Percentiles rank a stretch among this genome's conserved stretches.
Evolutionary conservation across 805 yeast species (phyloP).

Genomic region (Jamesozyma spencerorum): DNA sequence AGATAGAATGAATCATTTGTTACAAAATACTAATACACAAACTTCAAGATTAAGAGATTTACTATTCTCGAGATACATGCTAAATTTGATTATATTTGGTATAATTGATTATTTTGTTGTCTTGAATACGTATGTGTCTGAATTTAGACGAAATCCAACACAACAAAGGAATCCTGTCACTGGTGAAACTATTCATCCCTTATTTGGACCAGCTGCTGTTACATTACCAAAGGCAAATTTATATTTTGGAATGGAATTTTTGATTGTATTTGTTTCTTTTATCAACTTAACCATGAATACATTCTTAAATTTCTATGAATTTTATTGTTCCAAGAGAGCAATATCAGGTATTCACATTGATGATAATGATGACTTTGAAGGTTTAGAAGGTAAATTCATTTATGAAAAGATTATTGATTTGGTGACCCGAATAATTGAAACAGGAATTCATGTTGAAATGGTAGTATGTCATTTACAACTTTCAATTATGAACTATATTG

Average conservation of each 20-base stretch:
- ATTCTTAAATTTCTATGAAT: constrained; percentile 42
- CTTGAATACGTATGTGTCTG: too few species aligned
- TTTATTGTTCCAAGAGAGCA: constrained; percentile 18
- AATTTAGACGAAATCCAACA: neutral
- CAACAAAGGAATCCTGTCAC: too few species aligned
- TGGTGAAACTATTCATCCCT: too few species aligned
- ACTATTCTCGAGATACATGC: constrained; percentile 16
- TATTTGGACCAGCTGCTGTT: too few species aligned
- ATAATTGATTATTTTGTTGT: constrained; percentile 36
- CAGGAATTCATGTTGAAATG: constrained; percentile 37
- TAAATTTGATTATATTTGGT: constrained; percentile 37
- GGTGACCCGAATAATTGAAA: constrained; percentile 39
- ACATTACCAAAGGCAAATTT: too few species aligned
- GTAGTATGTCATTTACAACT: constrained; percentile 39
- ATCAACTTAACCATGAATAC: constrained; percentile 24
- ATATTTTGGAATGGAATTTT: constrained; percentile 69
- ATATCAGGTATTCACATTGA: constrained; percentile 20
- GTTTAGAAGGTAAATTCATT: constrained; percentile 64
- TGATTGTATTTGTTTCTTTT: constrained; percentile 49
- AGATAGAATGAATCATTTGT: constrained; percentile 39
- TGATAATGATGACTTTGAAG: constrained; percentile 18
- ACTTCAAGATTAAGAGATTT: constrained; percentile 26
- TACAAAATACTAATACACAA: constrained; percentile 35
- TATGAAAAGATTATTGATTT: constrained; percentile 51
- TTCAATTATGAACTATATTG: constrained; percentile 42